Base-by-base conservation (phyloP, 1,284 basidiomycete species). In the Melanopsichium pennsylvanicum region DNA sequence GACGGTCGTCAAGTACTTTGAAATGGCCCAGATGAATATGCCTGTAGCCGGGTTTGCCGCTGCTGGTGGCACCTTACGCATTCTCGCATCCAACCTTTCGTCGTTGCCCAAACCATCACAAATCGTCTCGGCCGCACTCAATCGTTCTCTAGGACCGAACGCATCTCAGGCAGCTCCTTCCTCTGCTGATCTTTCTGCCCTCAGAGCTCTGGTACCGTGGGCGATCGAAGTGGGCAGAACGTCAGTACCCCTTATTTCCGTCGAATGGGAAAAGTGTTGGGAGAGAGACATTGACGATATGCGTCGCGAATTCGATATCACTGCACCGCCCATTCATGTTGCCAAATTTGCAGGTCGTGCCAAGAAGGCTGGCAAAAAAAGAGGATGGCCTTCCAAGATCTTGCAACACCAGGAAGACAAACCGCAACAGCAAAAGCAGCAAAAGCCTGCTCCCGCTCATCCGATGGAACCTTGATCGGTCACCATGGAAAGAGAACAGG, bases 231-330 rank as follows among this genome's bases (percentile, higher is more conserved):
- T 90, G 57, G 93, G 92, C 1, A 86, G 88, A 22, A 86, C 84
- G 43, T 86, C 89, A 23, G 82, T 83, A 1, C 90, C 89, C 71
- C 82, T 98, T 55, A 90, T 97, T 54, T 90, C 89, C 0, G 89
- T 98, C 8, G 93, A 94, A 76, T 98, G 95, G 96, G 95, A 98
- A 83, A 86, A 92, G 81, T 84, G 93, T 57, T 98, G 94, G 94
- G 88, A 88, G 51, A 88, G 91, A 81, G 86, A 90, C 52, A 82
- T 95, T 4, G 86, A 86, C 2, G 89, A 92, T 49, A 85, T 97
- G 82, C 89, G 91, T 81, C 84, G 82, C 60, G 90, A 93, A 76
- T 84, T 95, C 16, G 91, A 92, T n/a, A 94, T 78, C 51, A 40
- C 75, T 36, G 40, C 54, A n/a, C 63, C 70, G 2, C 70, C 76